Conservation (phyloP, 805 yeast genomes). For the Zygotorulaspora danielsina region DNA sequence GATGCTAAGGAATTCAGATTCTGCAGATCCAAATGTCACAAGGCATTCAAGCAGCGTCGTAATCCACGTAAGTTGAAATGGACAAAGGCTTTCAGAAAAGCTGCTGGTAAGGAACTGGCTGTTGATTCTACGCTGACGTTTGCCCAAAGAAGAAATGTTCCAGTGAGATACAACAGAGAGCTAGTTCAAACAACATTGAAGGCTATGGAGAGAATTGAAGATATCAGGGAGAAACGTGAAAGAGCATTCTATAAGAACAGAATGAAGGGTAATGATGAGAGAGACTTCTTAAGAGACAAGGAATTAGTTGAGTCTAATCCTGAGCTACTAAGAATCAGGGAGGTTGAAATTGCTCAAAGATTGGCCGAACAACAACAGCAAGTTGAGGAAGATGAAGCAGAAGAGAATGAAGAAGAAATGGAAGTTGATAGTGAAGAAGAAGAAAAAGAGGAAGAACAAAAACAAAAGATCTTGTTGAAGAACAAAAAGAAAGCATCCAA, state of each 20-base stretch:
- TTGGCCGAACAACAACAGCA: slow-evolving; percentile 66
- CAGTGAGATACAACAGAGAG: slow-evolving; percentile 96
- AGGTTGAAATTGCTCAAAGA: slow-evolving; percentile 77
- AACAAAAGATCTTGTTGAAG: slow-evolving; percentile 58
- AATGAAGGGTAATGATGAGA: slow-evolving; percentile 95
- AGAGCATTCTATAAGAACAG: slow-evolving; percentile 98
- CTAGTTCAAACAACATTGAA: slow-evolving; percentile 87
- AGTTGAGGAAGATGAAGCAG: slow-evolving; percentile 45
- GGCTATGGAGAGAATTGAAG: slow-evolving; percentile 95
- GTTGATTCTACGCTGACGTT: slow-evolving; percentile 95
- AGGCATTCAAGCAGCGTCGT: slow-evolving; percentile 94
- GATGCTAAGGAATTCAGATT: slow-evolving; percentile 97
- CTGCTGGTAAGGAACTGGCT: slow-evolving; percentile 97
- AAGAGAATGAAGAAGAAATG: slow-evolving; percentile 42
- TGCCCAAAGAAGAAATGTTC: slow-evolving; percentile 96
- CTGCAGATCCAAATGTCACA: slow-evolving; percentile 97
- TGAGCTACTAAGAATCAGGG: slow-evolving; percentile 86
- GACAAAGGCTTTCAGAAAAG: slow-evolving; percentile 98
- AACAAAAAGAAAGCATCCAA: slow-evolving; percentile 44
- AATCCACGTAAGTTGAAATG: slow-evolving; percentile 97
- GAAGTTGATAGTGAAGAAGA: slow-evolving; percentile 50
- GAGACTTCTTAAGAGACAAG: slow-evolving; percentile 77
- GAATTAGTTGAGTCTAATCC: slow-evolving; percentile 86
- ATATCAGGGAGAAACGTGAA: slow-evolving; percentile 93
- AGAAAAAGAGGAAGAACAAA: slow-evolving; percentile 44